These are phyloP conservation scores for Globisporangium nagaii DNA, from an alignment of 352 stramenopile species.

Conservation along the genomic window DNA sequence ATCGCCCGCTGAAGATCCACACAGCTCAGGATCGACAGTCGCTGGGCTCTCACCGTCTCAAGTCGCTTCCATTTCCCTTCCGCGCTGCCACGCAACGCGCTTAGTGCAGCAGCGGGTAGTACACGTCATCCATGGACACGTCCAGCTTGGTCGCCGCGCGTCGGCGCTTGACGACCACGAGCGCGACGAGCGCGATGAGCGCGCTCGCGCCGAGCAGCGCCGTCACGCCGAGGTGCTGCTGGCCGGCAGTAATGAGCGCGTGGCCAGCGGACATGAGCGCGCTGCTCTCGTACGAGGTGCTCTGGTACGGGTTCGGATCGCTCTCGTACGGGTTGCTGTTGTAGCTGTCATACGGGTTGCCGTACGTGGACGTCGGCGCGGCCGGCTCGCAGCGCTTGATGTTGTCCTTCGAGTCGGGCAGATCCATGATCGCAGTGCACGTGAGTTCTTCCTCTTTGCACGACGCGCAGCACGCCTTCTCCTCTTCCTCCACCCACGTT, in stretches of 20 bases:
- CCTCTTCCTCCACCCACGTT: constrained; percentile 21
- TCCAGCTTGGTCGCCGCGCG: constrained; percentile 12
- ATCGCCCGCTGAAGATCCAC: not conserved
- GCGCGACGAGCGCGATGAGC: constrained; percentile 40
- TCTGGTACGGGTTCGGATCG: constrained; percentile 4
- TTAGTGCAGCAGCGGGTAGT: constrained; percentile 59
- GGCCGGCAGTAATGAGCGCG: constrained; percentile 13
- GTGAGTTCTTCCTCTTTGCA: constrained; percentile 21
- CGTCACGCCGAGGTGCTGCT: constrained; percentile 23
- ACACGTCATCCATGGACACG: constrained; percentile 37
- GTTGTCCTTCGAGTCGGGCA: constrained; percentile 31
- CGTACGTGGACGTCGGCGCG: constrained; percentile 9
- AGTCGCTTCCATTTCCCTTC: not conserved
- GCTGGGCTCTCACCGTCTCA: too few species aligned
- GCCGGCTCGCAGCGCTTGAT: constrained; percentile 54
- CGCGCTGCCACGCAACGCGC: not conserved
- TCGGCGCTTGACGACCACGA: constrained; percentile 45
- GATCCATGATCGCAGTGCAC: constrained; percentile 38
- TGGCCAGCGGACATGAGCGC: constrained; percentile 20
- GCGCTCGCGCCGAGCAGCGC: constrained; percentile 30
- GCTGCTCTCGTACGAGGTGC: constrained; percentile 5
- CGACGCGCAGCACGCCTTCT: constrained; percentile 39
- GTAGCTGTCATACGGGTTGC: constrained; percentile 14
- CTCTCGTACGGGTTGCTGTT: constrained; percentile 9
- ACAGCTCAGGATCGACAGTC: not conserved